These are phyloP conservation scores for Phytophthora agathidicida DNA, from an alignment of 352 stramenopile species.

Conservation along the genomic window DNA sequence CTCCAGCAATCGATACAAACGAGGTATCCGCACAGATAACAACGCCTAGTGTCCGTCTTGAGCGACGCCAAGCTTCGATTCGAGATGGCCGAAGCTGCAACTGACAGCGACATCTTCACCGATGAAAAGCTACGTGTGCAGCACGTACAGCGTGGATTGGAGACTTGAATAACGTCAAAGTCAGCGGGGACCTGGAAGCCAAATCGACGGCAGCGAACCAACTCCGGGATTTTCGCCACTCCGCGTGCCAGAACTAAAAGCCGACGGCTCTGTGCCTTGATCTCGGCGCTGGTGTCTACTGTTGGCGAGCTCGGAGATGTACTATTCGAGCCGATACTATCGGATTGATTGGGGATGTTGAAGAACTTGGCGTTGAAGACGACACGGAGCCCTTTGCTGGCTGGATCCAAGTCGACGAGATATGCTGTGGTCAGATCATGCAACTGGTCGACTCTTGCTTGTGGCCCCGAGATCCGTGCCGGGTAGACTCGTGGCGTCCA, in stretches of 20 bases:
- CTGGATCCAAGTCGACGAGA: conserved; percentile 21
- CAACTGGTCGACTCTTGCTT: conserved; percentile 23
- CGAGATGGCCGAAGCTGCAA: conserved; percentile 13
- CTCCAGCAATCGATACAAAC: conserved; percentile 37
- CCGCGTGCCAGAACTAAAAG: conserved; percentile 10
- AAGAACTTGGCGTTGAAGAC: conserved; percentile 30
- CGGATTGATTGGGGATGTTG: not conserved
- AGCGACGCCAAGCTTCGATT: conserved; percentile 5
- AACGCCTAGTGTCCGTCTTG: conserved; percentile 22
- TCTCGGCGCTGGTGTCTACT: not conserved
- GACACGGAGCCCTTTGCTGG: conserved; percentile 17
- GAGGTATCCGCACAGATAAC: conserved; percentile 34
- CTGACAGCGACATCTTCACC: conserved; percentile 20
- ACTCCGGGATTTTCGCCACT: conserved; percentile 33
- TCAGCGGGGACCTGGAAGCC: conserved; percentile 54
- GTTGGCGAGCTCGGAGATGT: not conserved
- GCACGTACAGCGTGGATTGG: conserved; percentile 52
- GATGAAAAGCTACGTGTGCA: conserved; percentile 47
- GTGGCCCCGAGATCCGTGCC: not conserved
- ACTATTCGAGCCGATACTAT: not conserved
- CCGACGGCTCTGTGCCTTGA: conserved; percentile 3
- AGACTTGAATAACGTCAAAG: conserved; percentile 28
- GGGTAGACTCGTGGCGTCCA: not conserved
- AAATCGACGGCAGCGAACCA: conserved; percentile 53
- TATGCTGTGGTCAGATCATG: conserved; percentile 22